Conservation (phyloP, 2,329 filamentous ascomycete species). For the Botrytis elliptica region DNA sequence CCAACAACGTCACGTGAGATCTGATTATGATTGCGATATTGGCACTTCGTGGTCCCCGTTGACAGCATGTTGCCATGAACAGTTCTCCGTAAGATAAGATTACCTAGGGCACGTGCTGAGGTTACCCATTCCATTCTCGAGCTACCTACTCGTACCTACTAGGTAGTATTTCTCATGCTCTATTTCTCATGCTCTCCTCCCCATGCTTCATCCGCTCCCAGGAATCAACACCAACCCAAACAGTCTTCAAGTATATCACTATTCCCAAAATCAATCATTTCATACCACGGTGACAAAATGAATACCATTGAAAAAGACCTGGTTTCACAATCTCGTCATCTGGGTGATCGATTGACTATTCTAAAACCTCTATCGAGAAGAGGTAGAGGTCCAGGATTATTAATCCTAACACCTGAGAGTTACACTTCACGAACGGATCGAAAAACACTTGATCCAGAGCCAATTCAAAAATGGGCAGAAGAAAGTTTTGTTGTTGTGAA, state of each 20-base stretch:
- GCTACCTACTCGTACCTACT: too few relatives aligned
- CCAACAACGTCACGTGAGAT: background rate
- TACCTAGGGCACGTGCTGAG: too few relatives aligned
- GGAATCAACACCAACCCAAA: background rate
- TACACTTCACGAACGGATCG: slow-evolving; percentile 25
- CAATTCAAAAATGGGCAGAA: slow-evolving; percentile 42
- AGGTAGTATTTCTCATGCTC: background rate
- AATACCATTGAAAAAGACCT: background rate
- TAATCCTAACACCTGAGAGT: slow-evolving; percentile 34
- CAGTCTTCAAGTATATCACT: background rate
- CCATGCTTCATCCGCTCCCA: background rate
- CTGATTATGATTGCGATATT: background rate
- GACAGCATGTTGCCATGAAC: background rate
- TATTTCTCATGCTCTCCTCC: background rate
- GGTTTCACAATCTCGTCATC: background rate
- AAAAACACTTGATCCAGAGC: slow-evolving; percentile 32
- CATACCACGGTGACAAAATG: background rate
- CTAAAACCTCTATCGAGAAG: slow-evolving; percentile 32
- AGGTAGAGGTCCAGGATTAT: slow-evolving; percentile 40
- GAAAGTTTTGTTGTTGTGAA: slow-evolving; percentile 38
- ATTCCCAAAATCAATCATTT: background rate
- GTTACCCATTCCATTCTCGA: too few relatives aligned
- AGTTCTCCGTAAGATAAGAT: background rate
- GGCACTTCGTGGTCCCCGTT: background rate
- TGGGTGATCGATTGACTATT: background rate